These are phyloP conservation scores for California macrophylla DNA, from an alignment of 441 rosid species.

Conservation along the genomic window DNA sequence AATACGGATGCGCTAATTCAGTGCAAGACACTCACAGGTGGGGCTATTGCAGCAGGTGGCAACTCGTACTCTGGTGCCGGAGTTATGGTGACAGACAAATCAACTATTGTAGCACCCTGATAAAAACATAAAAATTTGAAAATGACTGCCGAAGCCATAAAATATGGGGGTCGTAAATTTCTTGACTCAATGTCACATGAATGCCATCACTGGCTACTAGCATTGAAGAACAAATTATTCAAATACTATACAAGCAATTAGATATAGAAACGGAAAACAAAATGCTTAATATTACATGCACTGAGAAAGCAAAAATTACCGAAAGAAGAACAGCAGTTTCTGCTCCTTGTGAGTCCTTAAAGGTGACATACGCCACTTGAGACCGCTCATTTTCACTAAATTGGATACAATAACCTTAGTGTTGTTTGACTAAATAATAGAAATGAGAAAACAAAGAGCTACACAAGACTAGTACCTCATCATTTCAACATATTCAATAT, in stretches of 20 bases:
- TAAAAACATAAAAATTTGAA: slow-evolving; percentile 17
- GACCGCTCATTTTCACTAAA: slow-evolving; percentile 49
- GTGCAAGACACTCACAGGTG: slow-evolving; percentile 26
- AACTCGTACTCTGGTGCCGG: slow-evolving; percentile 60
- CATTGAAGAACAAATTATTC: neutral
- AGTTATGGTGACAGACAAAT: slow-evolving; percentile 51
- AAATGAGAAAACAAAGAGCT: neutral
- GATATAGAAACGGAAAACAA: neutral
- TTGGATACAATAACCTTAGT: neutral
- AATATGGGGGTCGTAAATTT: neutral
- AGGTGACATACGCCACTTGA: slow-evolving; percentile 68
- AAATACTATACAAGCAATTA: neutral
- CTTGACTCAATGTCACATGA: neutral
- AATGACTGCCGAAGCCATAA: neutral
- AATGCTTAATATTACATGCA: neutral
- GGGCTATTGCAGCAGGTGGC: slow-evolving; percentile 44
- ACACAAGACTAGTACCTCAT: slow-evolving; percentile 32
- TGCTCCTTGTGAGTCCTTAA: slow-evolving; percentile 81
- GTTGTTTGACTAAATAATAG: neutral
- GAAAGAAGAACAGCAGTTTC: slow-evolving; percentile 86
- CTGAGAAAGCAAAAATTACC: slow-evolving; percentile 26
- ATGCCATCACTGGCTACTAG: neutral
- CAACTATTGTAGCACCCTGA: slow-evolving; percentile 85
- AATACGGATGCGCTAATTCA: too few species aligned
- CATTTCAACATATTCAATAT: slow-evolving; percentile 65